Conservation (phyloP, 805 yeast genomes). For the Candida chauliodis region DNA sequence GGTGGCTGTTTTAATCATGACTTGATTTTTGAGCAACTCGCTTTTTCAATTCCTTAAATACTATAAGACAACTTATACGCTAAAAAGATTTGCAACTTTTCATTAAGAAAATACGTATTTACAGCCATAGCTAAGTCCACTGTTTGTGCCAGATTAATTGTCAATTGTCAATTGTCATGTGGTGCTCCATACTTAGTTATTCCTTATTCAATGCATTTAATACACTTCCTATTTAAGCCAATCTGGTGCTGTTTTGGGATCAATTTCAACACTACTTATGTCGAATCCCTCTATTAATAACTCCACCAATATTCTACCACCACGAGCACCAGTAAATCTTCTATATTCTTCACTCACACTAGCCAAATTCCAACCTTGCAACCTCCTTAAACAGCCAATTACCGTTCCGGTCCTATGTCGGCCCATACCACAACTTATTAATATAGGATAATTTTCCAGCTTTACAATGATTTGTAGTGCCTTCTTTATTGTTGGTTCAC, state of each 20-base stretch:
- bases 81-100: no score
- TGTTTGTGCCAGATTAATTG: no score
- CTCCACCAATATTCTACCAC: slow-evolving; percentile 90
- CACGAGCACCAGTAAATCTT: slow-evolving; percentile 87
- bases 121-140: no score
- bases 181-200: no score
- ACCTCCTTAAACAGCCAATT: slow-evolving; percentile 84
- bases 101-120: no score
- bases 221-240: no score
- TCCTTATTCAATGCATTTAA: no score
- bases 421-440: slow-evolving; percentile 98
- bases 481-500: slow-evolving; percentile 73
- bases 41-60: no score
- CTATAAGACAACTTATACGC: no score
- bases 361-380: slow-evolving; percentile 98
- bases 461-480: slow-evolving; percentile 76
- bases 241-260: slow-evolving; percentile 26
- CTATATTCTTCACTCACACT: slow-evolving; percentile 88
- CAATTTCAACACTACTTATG: slow-evolving; percentile 31
- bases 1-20: no score
- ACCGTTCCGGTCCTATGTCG: slow-evolving; percentile 97
- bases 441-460: slow-evolving; percentile 71
- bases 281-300: slow-evolving; percentile 69
- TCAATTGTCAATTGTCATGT: no score
- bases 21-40: no score